Evolutionary conservation across 306 rosid genomes (phyloP).

Genomic region (Cicer cuneatum): DNA sequence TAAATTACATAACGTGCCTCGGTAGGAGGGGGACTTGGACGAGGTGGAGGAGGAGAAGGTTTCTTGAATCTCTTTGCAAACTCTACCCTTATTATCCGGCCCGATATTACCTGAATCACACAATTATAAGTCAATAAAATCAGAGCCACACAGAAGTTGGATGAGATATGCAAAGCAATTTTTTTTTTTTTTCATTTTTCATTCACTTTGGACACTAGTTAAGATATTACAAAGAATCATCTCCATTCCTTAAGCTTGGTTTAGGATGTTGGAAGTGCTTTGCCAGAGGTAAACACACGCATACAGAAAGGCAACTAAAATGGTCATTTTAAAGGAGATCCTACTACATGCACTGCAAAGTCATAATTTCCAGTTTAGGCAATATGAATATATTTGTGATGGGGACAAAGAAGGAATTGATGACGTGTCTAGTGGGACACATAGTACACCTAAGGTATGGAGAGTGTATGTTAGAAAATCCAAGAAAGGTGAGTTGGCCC

Average conservation of each 20-base stretch:
- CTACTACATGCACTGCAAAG: slow-evolving; percentile 16
- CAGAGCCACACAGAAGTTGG: slow-evolving; percentile 24
- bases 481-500: too few species aligned
- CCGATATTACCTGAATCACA: slow-evolving; percentile 69
- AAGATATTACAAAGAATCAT: slow-evolving; percentile 18
- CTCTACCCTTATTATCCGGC: slow-evolving; percentile 71
- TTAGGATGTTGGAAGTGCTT: slow-evolving; percentile 11
- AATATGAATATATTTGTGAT: background rate
- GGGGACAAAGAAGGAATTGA: too few species aligned
- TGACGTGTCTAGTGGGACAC: too few species aligned
- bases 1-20: slow-evolving; percentile 73
- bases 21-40: slow-evolving; percentile 51
- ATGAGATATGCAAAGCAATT: slow-evolving; percentile 39
- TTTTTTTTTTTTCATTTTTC: slow-evolving; percentile 24
- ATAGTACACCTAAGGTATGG: too few species aligned
- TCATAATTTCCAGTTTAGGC: background rate
- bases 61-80: slow-evolving; percentile 74
- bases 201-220: slow-evolving; percentile 23
- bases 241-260: background rate
- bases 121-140: slow-evolving; percentile 38
- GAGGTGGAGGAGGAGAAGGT: slow-evolving; percentile 69
- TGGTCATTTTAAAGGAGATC: slow-evolving; percentile 17
- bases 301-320: slow-evolving; percentile 1
- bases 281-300: slow-evolving; percentile 26
- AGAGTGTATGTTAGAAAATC: too few species aligned